Percentiles rank a stretch among this genome's conserved stretches.
These are phyloP conservation scores for Vicia faba DNA, from an alignment of 306 rosid species.

Conservation along the genomic window DNA sequence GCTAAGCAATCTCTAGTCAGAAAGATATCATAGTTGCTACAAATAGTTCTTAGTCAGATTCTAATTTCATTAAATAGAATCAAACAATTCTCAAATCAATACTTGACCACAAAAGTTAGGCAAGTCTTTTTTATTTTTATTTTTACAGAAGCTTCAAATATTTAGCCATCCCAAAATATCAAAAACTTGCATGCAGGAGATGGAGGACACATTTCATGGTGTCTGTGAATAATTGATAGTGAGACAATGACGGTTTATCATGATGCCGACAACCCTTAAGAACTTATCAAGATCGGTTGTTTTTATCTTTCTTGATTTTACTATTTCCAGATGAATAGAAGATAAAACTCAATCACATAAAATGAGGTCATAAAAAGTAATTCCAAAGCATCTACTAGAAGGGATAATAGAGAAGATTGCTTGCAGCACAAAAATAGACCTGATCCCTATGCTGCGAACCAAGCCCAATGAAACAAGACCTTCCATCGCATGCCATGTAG, in stretches of 20 bases:
- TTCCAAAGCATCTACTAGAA: slow-evolving; percentile 13
- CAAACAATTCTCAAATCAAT: slow-evolving; percentile 25
- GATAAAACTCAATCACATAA: slow-evolving; percentile 20
- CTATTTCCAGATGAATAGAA: slow-evolving; percentile 3
- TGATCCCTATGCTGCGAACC: slow-evolving; percentile 94
- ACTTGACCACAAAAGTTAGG: slow-evolving; percentile 10
- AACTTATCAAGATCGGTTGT: slow-evolving; percentile 6
- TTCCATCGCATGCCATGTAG: slow-evolving; percentile 96
- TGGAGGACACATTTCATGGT: slow-evolving; percentile 1
- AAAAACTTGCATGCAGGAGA: slow-evolving; percentile 15
- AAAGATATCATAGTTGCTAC: slow-evolving; percentile 92
- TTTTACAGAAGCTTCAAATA: background rate
- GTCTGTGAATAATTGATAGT: background rate
- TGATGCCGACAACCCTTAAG: background rate
- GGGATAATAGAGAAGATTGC: background rate
- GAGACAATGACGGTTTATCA: background rate
- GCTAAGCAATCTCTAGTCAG: slow-evolving; percentile 90
- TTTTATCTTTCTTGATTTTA: slow-evolving; percentile 11
- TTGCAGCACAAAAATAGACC: slow-evolving; percentile 48
- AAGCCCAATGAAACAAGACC: slow-evolving; percentile 79
- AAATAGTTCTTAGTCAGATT: slow-evolving; percentile 49
- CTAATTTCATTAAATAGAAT: slow-evolving; percentile 27
- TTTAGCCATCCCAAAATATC: slow-evolving; percentile 1
- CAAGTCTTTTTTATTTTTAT: background rate
- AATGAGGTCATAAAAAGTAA: background rate